Conservation (phyloP, 306 rosid species). For the Rosa lucieae region DNA sequence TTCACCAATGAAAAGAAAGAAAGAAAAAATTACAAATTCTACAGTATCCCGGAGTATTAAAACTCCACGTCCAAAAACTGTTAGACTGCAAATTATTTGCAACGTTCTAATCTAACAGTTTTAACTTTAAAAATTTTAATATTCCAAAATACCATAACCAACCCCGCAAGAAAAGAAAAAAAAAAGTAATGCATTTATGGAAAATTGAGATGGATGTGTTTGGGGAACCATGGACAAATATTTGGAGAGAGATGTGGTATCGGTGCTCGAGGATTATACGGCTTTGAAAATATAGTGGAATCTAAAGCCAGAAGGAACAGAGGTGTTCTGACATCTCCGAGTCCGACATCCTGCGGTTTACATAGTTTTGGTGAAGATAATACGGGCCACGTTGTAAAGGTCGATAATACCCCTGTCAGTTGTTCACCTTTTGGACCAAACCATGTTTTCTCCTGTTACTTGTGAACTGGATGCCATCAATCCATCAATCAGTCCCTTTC, state of each 20-base stretch:
- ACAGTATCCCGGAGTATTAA: too few relatives aligned
- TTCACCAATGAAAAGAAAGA: too few relatives aligned
- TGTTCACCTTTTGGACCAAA: neutral
- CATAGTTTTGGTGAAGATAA: neutral
- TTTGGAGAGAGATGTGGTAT: neutral
- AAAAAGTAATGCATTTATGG: neutral
- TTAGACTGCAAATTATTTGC: too few relatives aligned
- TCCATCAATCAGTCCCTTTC: neutral
- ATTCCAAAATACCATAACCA: neutral
- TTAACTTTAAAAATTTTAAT: neutral
- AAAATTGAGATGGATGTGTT: neutral
- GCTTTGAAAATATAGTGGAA: neutral
- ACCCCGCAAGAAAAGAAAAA: neutral
- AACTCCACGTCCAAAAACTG: too few relatives aligned
- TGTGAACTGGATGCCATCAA: conserved; percentile 1
- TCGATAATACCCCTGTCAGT: conserved; percentile 3
- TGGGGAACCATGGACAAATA: neutral
- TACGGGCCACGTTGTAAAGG: neutral
- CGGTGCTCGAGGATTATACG: conserved; percentile 19
- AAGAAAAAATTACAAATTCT: too few relatives aligned
- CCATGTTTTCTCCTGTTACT: neutral
- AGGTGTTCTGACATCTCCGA: neutral
- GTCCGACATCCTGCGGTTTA: conserved; percentile 1
- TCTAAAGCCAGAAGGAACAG: too few relatives aligned
- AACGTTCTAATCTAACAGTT: too few relatives aligned